Base-by-base conservation (phyloP, 2,329 filamentous ascomycete genomes). In the Laburnicola sp. region DNA sequence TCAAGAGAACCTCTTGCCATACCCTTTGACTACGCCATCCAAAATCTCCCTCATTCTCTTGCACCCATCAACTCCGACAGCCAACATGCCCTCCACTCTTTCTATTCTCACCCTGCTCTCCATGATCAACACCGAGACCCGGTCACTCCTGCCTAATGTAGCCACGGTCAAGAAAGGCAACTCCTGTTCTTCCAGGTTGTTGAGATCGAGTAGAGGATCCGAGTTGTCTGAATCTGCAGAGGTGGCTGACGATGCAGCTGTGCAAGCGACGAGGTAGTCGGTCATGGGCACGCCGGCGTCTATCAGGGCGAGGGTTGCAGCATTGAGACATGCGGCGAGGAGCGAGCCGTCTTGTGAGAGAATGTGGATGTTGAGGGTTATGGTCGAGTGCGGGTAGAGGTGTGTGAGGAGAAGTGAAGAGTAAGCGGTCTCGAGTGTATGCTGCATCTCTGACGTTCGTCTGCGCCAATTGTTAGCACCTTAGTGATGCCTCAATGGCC, bases 241-340 rank as follows among this genome's bases (percentile, higher is more conserved):
- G 0, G 84, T 82, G 0, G 86, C 86, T 0, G 88, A 90, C 10
- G 87, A 89, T 3, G 92, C 94, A 0, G 91, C 89, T 0, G 92
- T 96, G 74, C 90, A 95, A 4, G 92, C 91, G 22, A 86, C 86
- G 2, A 97, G 83, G 69, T 97, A 95, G 69, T 96, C 91, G 2
- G 86, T 85, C 92, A 97, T 97, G 23, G 94, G 94, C 21, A 99
- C 87, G 45, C 94, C 94, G 0, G 94, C 94, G 70, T 99, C 94
- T 56, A 97, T 87, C 22, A 97, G 84, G 0, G 94, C 94, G 9
- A 99, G 83, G 0, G 93, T 96, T 0, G 89, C 84, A 3, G 94
- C 94, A 67, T 99, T 99, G 62, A 97, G 80, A 39, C 93, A 90
- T 0, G 91, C 88, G 0, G 93, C 91, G 21, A 99, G 85, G 2